Base-by-base conservation (phyloP, 495 filamentous ascomycete species). In the Penicillium silybi region DNA sequence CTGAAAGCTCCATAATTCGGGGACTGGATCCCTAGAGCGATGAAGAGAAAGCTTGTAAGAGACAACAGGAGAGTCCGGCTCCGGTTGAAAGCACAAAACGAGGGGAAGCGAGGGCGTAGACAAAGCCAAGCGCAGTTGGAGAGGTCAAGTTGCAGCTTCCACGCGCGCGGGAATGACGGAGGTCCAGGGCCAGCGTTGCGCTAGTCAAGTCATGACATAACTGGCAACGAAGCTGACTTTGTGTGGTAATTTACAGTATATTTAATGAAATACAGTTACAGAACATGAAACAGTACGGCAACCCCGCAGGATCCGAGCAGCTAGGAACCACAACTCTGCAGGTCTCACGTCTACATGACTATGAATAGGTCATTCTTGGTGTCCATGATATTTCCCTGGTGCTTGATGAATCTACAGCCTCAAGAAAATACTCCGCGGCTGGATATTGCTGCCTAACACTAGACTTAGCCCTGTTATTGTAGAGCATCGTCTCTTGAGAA, bases 1-100 rank as follows among this genome's bases (percentile, higher is more conserved):
- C 55, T 52, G 56, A 64, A 53, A 65, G 58, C 67, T 71, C 66
- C 68, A 63, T 66, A 63, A 68, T 71, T 64, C 45, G 56, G 52
- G 50, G 56, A 32, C 29, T 32, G 41, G 43, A 44, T 32, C 29
- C 41, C 37, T 35, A 46, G 48, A 41, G 41, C 40, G 17, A 40
- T 27, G 27, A 22, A 26, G 23, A 46, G 54, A 48, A 44, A 55
- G 48, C 17, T 57, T 35, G 41, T 22, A 34, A 56, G 41, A 46
- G 40, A 53, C 15, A 51, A 43, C 42, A 19, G 27, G 59, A 60
- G 56, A 62, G 54, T 58, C 52, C 57, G 39, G 62, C 59, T 65
- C 56, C 19, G 8, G 10, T 15, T 25, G 22, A 44, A 27, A 23
- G 46, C 16, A 10, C 15, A 44, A 52, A 41, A 50, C 43, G 26